Base-by-base conservation (phyloP, 139 green algal genomes). In the Desmodesmus armatus region DNA sequence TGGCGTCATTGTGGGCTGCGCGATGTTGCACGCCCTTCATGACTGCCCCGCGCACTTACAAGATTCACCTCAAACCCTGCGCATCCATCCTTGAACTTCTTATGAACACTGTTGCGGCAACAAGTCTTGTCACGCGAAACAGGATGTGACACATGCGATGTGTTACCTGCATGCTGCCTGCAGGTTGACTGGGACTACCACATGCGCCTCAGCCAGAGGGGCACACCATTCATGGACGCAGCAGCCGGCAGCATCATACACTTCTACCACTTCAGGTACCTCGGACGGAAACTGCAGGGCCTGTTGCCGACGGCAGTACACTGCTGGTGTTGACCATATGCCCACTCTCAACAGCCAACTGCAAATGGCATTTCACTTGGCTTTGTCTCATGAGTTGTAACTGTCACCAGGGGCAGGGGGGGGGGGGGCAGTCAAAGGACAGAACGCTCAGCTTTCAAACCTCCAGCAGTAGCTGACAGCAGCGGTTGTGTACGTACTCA, bases 131-230 rank as follows among this genome's bases (percentile, higher is more conserved):
- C 27, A 71, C 27, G 25, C 27, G 11, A 33, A 71, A 19, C 62
- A 5, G 62, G 19, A 35, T 2, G 62, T 35, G n/a, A n/a, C n/a
- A n/a, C 62, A 11, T 17, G 31, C 5, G 15, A 41, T 5, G 0
- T 53, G 65, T 29, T 76, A 1, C 39, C 29, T 7, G 5, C 3
- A n/a, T 65, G 17, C 72, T 63, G 72, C 72, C 0, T 60, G 35
- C 88, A 95, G 91, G 84, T 95, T 47, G 93, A 96, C 77, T 96
- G 91, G 91, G 93, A 96, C 84, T 96, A 96, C 80, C 91, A 95
- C 87, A 96, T 96, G 93, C 82, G 92, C 9, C 82, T 96, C 27
- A 41, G 83, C 63, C 66, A 85, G 29, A 79, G 81, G 13, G 91
- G 91, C 62, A 91, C 87, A 0, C 91, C 89, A 6, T 88, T 88